Conservation (phyloP, 1,284 basidiomycete genomes). For the Marasmius sp. region DNA sequence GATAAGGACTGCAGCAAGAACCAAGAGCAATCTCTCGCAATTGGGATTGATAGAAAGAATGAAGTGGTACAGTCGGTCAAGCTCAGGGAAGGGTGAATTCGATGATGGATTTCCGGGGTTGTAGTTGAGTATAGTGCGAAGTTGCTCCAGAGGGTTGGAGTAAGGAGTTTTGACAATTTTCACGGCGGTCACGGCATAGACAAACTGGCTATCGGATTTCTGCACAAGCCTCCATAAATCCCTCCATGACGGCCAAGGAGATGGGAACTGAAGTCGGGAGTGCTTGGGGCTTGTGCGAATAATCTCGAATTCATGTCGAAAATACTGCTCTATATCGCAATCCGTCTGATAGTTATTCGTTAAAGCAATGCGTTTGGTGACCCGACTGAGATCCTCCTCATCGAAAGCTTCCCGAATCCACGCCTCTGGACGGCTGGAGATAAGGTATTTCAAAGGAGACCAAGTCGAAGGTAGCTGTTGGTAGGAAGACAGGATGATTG, state of each 20-base stretch:
- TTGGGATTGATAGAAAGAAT: neutral
- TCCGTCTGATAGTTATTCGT: neutral
- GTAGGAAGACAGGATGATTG: neutral
- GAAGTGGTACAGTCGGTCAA: constrained; percentile 10
- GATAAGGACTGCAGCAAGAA: neutral
- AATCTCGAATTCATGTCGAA: neutral
- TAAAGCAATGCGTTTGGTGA: neutral
- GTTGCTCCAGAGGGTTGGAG: constrained; percentile 20
- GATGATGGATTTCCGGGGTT: neutral
- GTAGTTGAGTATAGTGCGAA: constrained; percentile 18
- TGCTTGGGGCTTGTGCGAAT: neutral
- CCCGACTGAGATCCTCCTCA: neutral
- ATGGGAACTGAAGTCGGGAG: neutral
- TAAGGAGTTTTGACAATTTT: constrained; percentile 22
- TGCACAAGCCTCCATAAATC: constrained; percentile 19
- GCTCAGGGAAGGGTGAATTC: constrained; percentile 9
- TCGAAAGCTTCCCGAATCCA: constrained; percentile 20
- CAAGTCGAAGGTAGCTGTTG: neutral
- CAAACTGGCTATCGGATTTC: constrained; percentile 22
- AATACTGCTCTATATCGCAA: neutral
- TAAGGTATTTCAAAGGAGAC: constrained; percentile 24
- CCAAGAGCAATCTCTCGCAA: neutral
- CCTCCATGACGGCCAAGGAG: constrained; percentile 18
- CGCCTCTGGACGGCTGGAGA: constrained; percentile 23
- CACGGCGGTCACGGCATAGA: constrained; percentile 25